Base-by-base conservation (phyloP, 805 yeast genomes). In the Hanseniaspora nectarophila region DNA sequence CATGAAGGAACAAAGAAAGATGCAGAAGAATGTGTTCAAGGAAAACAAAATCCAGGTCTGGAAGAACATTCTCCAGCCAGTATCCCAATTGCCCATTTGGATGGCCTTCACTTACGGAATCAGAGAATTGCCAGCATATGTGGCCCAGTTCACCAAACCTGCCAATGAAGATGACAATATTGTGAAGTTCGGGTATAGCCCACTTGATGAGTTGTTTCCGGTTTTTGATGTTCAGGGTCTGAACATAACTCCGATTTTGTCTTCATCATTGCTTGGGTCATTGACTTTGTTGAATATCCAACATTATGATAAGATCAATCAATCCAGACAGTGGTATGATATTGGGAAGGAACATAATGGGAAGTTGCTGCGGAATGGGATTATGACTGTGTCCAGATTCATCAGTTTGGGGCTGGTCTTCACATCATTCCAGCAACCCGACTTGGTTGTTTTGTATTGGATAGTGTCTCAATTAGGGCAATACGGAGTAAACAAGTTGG, bases 11-110 rank as follows among this genome's bases (percentile, higher is more conserved):
- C 77, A 81, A 40, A 70, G 89, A 54, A 80, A 78, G 55, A 72
- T 94, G 56, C 94, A 90, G 58, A 79, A 81, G 58, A 63, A 63
- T 46, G 69, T 89, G n/a, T 89, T 83, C 67, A 75, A 74, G 56
- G 73, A 76, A 51, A 72, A 82, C 60, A 70, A 73, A 9, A 85
- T 88, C 50, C 90, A 86, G 61, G 64, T 81, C 54, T 89, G 94
- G 87, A 89, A 88, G 63, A 80, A 84, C 59, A 68, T 79, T 53
- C 59, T 84, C 4, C 69, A 87, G 35, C 97, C 97, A 1, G 67
- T 80, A 0, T 76, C 85, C 16, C 97, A 89, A 62, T 73, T 90
- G 20, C 97, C 97, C 0, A 63, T 89, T 5, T 89, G 96, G 95
- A 73, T 88, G 1, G 71, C 82, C 2, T 71, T 89, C 73, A 82